phyloP scores from a whole-genome alignment of 2,329 filamentous ascomycete genomes.

The Xylariaceae sp. region DNA sequence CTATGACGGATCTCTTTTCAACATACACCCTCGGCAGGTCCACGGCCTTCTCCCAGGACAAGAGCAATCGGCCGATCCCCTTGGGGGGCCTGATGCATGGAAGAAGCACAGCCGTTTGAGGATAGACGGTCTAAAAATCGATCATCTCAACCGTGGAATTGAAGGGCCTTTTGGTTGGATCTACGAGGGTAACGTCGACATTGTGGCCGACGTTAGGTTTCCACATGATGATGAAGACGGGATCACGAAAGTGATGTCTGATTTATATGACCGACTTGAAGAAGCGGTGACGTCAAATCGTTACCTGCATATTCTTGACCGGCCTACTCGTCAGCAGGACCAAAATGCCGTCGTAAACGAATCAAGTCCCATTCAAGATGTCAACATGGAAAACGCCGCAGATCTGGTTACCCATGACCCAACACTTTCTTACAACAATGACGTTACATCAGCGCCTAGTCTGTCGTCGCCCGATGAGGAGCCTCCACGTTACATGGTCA shows the following conservation, averaged over 20 bases:
- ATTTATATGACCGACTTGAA: constrained; percentile 94
- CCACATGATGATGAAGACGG: constrained; percentile 83
- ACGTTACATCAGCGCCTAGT: background rate
- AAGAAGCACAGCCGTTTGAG: constrained; percentile 92
- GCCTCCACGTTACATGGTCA: constrained; percentile 76
- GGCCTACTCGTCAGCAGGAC: constrained; percentile 35
- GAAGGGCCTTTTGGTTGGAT: constrained; percentile 97
- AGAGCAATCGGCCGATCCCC: constrained; percentile 52
- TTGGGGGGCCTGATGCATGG: constrained; percentile 70
- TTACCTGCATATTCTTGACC: constrained; percentile 56
- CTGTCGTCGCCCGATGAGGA: constrained; percentile 39
- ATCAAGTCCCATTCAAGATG: constrained; percentile 17
- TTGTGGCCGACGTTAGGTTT: constrained; percentile 92
- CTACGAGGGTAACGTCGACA: constrained; percentile 93
- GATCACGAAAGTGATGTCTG: constrained; percentile 90
- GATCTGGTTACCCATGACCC: constrained; percentile 9
- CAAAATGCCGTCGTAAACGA: constrained; percentile 24
- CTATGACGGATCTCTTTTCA: constrained; percentile 93
- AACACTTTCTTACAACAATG: constrained; percentile 7
- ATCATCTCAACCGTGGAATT: constrained; percentile 90
- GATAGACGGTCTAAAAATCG: constrained; percentile 90
- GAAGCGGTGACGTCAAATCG: constrained; percentile 80
- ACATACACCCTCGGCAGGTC: constrained; percentile 88
- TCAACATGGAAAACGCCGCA: constrained; percentile 15
- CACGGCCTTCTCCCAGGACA: constrained; percentile 70